Base-by-base conservation (phyloP, 257 asterid species). In the Buddleja alternifolia region DNA sequence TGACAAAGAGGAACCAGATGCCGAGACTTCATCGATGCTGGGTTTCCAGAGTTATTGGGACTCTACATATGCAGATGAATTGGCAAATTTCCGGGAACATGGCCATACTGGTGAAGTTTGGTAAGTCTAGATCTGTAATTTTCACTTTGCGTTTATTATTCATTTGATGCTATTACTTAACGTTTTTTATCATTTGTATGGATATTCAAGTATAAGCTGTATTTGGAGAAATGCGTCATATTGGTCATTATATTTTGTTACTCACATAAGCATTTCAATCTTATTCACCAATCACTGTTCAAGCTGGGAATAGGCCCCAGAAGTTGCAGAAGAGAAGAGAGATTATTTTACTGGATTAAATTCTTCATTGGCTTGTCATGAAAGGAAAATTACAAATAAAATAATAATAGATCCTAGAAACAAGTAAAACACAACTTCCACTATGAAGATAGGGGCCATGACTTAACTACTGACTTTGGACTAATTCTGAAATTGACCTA, bases 31-130 rank as follows among this genome's bases (percentile, higher is more conserved):
- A 36, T 91, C 97, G 17, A 82, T 87, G 96, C 80, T 94, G 70
- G 99, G 99, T 63, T 87, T 87, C 74, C 99, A 91, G 83, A 91
- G 97, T 77, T 91, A 91, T 63, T 94, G 99, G 99, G 95, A 94
- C 77, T 77, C 97, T 54, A 61, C 96, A 8, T 94, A 94, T 81
- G 95, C 99, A 0, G 97, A 87, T 75, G 97, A 94, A 75, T 71
- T 94, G 81, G 66, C 86, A 0, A 94, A 89, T 75, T 91, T 94
- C 75, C 85, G 93, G 69, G 97, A 89, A 73, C 97, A 94, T 48
- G 99, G 97, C 48, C 97, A 94, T 76, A 71, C 90, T 73, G 97
- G 97, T 63, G 97, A 94, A 89, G 84, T 94, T 77, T 91, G 99
- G 99, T 91, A 81, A 74, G 88, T 47, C 52, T 60, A 66, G 24